phyloP scores from a whole-genome alignment of 139 green algal species.

The Edaphochlamys debaryana region DNA sequence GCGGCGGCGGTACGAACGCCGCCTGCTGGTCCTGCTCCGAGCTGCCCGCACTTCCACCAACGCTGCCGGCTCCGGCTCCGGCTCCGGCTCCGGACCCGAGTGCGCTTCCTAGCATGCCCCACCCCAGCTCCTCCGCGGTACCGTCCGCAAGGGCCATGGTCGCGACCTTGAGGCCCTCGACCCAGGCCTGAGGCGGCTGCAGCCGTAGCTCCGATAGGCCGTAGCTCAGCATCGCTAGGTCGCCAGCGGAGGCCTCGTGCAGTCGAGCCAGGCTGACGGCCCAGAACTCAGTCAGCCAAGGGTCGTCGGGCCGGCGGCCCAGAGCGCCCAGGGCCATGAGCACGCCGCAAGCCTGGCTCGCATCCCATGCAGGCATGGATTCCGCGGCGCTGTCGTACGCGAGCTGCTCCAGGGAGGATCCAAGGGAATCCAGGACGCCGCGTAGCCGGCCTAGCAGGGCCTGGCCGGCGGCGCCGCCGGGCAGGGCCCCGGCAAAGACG shows the following conservation, averaged over 20 bases:
- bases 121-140: not conserved
- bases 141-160: not conserved
- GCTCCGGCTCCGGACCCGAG: no score
- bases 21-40: not conserved
- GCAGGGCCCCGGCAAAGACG: not conserved
- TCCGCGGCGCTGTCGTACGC: conserved; percentile 7
- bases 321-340: conserved; percentile 5
- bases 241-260: not conserved
- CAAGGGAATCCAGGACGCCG: not conserved
- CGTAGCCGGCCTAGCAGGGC: not conserved
- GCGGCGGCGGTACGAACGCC: not conserved
- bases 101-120: no score
- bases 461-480: not conserved
- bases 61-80: not conserved
- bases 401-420: conserved; percentile 5
- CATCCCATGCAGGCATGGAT: not conserved
- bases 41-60: not conserved
- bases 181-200: not conserved
- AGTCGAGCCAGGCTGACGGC: not conserved
- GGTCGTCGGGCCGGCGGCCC: not conserved
- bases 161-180: not conserved
- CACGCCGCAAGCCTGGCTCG: not conserved
- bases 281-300: conserved; percentile 6
- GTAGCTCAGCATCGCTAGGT: conserved; percentile 26
- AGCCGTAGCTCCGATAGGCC: conserved; percentile 1